Percentiles rank a stretch among this genome's conserved stretches.
phyloP scores from a whole-genome alignment of 2,329 filamentous ascomycete species.

The Penicillium sp. region DNA sequence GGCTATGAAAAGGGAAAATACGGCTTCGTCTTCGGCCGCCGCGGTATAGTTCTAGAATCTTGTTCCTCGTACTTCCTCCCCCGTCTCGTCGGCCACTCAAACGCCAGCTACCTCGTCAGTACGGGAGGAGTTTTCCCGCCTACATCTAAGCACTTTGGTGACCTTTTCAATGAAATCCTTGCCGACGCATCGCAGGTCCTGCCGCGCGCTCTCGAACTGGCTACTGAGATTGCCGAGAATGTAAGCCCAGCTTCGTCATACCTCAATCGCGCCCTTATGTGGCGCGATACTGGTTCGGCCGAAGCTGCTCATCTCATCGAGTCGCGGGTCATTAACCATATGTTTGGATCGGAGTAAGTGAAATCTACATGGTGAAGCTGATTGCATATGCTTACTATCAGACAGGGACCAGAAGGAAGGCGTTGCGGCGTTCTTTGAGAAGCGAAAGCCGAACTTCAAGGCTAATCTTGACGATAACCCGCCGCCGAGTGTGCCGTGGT shows the following conservation, averaged over 20 bases:
- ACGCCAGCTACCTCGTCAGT: conserved; percentile 47
- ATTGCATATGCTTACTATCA: conserved; percentile 5
- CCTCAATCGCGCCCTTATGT: conserved; percentile 72
- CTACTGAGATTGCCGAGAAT: conserved; percentile 64
- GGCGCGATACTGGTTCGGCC: conserved; percentile 50
- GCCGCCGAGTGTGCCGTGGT: conserved; percentile 65
- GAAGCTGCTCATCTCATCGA: conserved; percentile 72
- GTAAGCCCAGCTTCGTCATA: conserved; percentile 62
- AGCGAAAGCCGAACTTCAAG: conserved; percentile 61
- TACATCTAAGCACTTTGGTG: conserved; percentile 49
- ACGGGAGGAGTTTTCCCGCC: conserved; percentile 60
- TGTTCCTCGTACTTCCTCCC: conserved; percentile 70
- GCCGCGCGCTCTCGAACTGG: conserved; percentile 62
- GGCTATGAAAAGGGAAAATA: conserved; percentile 61
- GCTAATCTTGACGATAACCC: conserved; percentile 60
- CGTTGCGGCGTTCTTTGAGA: conserved; percentile 66
- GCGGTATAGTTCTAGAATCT: conserved; percentile 70
- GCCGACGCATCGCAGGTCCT: conserved; percentile 59
- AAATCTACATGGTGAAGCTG: background rate
- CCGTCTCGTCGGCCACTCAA: conserved; percentile 58
- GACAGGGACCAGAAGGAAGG: conserved; percentile 64
- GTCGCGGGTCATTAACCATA: conserved; percentile 39
- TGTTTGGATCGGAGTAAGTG: conserved; percentile 36
- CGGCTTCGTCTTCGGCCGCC: conserved; percentile 69
- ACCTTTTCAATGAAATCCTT: conserved; percentile 65